These are phyloP conservation scores for Zygnema circumcarinatum DNA, from an alignment of 139 green algal species.

Conservation along the genomic window DNA sequence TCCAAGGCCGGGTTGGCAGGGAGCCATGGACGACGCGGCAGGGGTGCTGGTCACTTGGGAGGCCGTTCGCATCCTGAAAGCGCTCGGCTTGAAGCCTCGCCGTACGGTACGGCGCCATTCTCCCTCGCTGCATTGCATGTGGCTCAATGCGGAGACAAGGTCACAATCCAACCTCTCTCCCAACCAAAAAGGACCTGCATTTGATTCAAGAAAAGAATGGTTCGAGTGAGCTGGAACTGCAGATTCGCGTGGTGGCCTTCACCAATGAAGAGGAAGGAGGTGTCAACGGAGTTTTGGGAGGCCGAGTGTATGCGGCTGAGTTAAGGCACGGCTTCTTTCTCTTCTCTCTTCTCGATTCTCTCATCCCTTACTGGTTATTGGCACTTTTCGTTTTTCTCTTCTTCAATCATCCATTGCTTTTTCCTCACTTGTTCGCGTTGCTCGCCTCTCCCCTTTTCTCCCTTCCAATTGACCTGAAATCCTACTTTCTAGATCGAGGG, in stretches of 20 bases:
- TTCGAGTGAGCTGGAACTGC: too few relatives aligned
- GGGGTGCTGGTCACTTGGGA: slow-evolving; percentile 31
- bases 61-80: slow-evolving; percentile 27
- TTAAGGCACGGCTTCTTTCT: background rate
- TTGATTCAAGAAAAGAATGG: too few relatives aligned
- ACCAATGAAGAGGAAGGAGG: slow-evolving; percentile 38
- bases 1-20: too few relatives aligned
- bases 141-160: too few relatives aligned
- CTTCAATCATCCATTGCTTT: background rate
- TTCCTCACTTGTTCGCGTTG: background rate
- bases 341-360: background rate
- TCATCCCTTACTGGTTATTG: background rate
- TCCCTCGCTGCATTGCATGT: too few relatives aligned
- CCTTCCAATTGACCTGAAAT: too few relatives aligned
- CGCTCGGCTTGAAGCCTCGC: background rate
- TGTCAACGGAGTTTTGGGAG: slow-evolving; percentile 29
- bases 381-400: too few relatives aligned
- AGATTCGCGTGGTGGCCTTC: slow-evolving; percentile 29
- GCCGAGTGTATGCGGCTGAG: background rate
- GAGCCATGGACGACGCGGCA: slow-evolving; percentile 35
- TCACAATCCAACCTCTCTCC: too few relatives aligned
- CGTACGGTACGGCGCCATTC: slow-evolving; percentile 20
- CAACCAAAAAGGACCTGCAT: too few relatives aligned
- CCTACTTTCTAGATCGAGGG: too few relatives aligned
- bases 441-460: background rate